Percentiles rank a stretch among this genome's conserved stretches.
Conservation (phyloP, 306 rosid species). For the Fragaria iinumae region DNA sequence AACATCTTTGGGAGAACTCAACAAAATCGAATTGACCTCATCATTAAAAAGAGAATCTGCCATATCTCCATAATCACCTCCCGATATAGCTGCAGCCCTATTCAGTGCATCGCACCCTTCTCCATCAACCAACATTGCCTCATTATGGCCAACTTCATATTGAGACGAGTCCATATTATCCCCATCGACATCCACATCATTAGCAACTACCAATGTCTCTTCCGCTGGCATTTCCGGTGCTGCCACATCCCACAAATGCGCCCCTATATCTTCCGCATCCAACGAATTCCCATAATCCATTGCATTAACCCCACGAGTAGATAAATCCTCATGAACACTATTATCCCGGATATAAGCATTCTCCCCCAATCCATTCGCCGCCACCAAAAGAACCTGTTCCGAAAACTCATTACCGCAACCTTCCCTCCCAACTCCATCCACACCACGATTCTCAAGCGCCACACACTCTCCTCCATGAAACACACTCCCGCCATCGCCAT, state of each 20-base stretch:
- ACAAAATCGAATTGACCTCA: slow-evolving; percentile 33
- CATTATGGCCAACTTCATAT: slow-evolving; percentile 9
- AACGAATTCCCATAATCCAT: slow-evolving; percentile 35
- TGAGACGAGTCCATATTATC: slow-evolving; percentile 17
- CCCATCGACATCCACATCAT: slow-evolving; percentile 33
- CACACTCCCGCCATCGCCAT: not conserved
- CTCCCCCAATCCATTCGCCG: not conserved
- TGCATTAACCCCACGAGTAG: slow-evolving; percentile 25
- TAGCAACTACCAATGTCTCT: slow-evolving; percentile 16
- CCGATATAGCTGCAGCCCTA: slow-evolving; percentile 28
- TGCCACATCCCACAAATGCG: slow-evolving; percentile 50
- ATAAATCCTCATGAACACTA: slow-evolving; percentile 19
- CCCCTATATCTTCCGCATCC: slow-evolving; percentile 39
- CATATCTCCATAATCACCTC: slow-evolving; percentile 26
- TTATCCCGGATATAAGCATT: slow-evolving; percentile 11
- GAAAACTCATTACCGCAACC: slow-evolving; percentile 3
- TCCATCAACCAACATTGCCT: slow-evolving; percentile 9
- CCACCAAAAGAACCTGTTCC: not conserved
- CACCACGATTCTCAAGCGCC: not conserved
- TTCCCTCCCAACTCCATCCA: slow-evolving; percentile 4
- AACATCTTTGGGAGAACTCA: slow-evolving; percentile 45
- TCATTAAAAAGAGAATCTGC: slow-evolving; percentile 34
- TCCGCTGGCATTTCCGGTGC: slow-evolving; percentile 47
- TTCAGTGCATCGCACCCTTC: slow-evolving; percentile 23
- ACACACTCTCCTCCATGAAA: slow-evolving; percentile 2